phyloP scores from a whole-genome alignment of 179 eudicot species.

The Amaranthus tricolor region DNA sequence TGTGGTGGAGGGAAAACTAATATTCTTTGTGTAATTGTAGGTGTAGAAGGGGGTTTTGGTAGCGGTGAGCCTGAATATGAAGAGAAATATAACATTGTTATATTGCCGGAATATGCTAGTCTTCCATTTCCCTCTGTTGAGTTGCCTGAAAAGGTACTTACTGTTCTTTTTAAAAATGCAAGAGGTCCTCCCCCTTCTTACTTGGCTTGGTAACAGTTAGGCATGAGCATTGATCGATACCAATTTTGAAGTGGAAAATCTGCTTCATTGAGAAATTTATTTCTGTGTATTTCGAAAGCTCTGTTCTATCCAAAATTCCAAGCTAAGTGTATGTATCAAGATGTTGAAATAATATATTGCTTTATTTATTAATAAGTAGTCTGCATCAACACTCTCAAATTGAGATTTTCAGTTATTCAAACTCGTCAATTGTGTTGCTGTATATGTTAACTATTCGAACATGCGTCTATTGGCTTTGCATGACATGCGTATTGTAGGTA shows the following conservation, averaged over 20 bases:
- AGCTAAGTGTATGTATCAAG: neutral
- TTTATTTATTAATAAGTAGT: neutral
- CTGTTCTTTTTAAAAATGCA: neutral
- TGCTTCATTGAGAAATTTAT: neutral
- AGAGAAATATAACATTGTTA: slow-evolving; percentile 57
- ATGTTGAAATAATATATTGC: neutral
- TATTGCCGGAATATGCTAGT: slow-evolving; percentile 66
- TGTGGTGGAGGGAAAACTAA: neutral
- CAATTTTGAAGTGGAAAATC: neutral
- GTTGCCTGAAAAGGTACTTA: slow-evolving; percentile 86
- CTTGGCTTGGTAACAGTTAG: neutral
- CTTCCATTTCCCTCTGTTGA: slow-evolving; percentile 92
- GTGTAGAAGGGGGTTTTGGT: slow-evolving; percentile 91
- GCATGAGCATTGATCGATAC: neutral
- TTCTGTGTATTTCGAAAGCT: neutral
- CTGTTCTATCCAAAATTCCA: neutral
- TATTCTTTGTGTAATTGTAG: slow-evolving; percentile 38
- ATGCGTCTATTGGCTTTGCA: slow-evolving; percentile 8
- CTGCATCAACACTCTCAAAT: neutral
- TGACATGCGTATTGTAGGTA: slow-evolving; percentile 47
- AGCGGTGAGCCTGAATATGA: slow-evolving; percentile 76
- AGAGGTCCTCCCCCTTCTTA: neutral
- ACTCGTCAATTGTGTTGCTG: neutral
- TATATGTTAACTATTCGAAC: neutral
- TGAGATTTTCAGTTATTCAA: neutral